Conservation (phyloP, 164 flowering plant genomes). For the Magnolia officinalis region DNA sequence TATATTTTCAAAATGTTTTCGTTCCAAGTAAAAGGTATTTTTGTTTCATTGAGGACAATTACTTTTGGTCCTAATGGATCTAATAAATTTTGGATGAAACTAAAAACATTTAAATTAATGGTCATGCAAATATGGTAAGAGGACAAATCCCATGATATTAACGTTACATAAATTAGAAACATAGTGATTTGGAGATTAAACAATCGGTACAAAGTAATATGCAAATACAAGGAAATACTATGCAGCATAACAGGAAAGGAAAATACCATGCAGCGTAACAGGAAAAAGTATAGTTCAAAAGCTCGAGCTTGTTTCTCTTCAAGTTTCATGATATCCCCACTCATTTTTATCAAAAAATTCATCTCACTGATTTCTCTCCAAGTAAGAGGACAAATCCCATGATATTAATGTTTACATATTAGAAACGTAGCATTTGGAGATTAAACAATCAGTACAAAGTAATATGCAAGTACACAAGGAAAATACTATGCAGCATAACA, state of each 20-base stretch:
- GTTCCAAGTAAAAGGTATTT: too few species aligned
- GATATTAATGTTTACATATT: not conserved
- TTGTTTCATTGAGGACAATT: too few species aligned
- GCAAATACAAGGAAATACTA: too few species aligned
- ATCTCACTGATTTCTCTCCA: not conserved
- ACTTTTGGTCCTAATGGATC: too few species aligned
- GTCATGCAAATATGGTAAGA: not conserved
- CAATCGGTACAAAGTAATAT: too few species aligned
- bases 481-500: not conserved
- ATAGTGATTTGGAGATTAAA: not conserved
- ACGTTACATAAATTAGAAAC: not conserved
- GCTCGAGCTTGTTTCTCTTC: not conserved
- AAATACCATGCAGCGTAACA: not conserved
- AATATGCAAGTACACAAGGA: too few species aligned
- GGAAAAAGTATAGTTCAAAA: not conserved
- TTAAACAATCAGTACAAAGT: too few species aligned
- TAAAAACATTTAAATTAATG: not conserved
- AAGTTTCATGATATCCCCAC: not conserved
- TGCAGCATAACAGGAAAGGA: not conserved
- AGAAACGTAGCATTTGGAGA: too few species aligned
- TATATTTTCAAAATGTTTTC: too few species aligned
- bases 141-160: not conserved
- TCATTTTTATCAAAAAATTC: not conserved
- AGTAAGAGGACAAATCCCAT: not conserved
- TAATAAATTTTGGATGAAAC: too few species aligned